Evolutionary conservation across 1,139 yeast genomes (phyloP), one percentile per base, ranked within the genome.

Genomic region (Yamadazyma buinensis): DNA sequence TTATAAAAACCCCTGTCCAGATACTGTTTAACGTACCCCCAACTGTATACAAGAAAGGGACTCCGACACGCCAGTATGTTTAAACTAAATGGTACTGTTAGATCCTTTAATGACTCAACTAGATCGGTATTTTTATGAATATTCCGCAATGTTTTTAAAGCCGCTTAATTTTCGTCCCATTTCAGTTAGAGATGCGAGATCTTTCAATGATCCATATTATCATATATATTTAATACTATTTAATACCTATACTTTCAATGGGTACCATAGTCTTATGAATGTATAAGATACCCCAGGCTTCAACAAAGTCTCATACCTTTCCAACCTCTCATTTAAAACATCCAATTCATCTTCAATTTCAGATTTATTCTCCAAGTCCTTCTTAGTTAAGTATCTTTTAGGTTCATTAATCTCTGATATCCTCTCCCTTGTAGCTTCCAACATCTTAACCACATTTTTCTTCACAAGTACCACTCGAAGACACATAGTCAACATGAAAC

Each of bases 401-500:
- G 36, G 32, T 15, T 26, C 17, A 11, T 32, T 26, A 8, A 39
- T 26, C 8, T 37, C 37, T 23, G 38, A 32, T 9, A 42, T 19
- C 28, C 28, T 27, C 12, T 20, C 26, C 12, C 29, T 11, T 10
- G 43, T 20, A 5, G n/a, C 8, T 1, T 14, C 38, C 12, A 49
- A 36, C 32, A 55, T 37, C 15, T 37, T 39, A 6, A 34, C 37
- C 6, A 54, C 34, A 5, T 39, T 42, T 30, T 52, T 51, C 17
- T 51, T 35, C 8, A 64, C 59, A 15, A 57, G 39, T 51, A 54
- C 57, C 34, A 59, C 65, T 42, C 75, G 47, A 20, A 64, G 48
- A 5, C 59, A 46, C 2, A 66, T 31, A 43, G 64, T 43, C 8
- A 65, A 26, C 5, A 64, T 11, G 8, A 52, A 38, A 10, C 60